A percentile compares a stretch with the other conserved stretches of the same genome.
Evolutionary conservation across 371 early-diverging fungal genomes (phyloP).

Genomic region (Rhizopus arrhizus): DNA sequence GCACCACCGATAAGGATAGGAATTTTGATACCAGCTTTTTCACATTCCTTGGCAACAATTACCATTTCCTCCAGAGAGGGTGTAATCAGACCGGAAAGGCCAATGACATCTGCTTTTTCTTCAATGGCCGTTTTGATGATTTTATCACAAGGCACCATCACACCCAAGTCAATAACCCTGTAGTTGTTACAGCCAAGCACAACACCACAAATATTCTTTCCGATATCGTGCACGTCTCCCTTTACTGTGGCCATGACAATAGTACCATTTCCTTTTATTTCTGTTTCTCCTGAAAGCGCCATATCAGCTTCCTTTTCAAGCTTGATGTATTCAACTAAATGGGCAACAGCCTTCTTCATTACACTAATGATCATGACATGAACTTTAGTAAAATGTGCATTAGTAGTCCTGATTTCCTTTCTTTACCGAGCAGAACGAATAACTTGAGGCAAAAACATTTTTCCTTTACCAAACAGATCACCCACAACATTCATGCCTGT

Average conservation of each 20-base stretch:
- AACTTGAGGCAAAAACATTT: constrained; percentile 97
- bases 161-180: constrained; percentile 89
- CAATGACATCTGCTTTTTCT: constrained; percentile 88
- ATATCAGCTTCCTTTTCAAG: constrained; percentile 75
- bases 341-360: constrained; percentile 94
- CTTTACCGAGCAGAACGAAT: constrained; percentile 85
- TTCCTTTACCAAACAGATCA: constrained; percentile 89
- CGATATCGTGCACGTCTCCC: constrained; percentile 89
- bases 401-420: background rate
- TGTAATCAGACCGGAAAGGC: constrained; percentile 90
- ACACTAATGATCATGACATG: constrained; percentile 37
- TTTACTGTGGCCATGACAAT: constrained; percentile 93
- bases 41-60: constrained; percentile 86
- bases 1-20: constrained; percentile 94
- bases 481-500: constrained; percentile 91
- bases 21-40: constrained; percentile 82
- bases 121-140: constrained; percentile 84
- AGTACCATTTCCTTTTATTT: constrained; percentile 65
- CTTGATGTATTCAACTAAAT: constrained; percentile 91
- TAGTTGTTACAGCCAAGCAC: constrained; percentile 96
- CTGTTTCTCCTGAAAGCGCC: constrained; percentile 45
- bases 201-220: constrained; percentile 92
- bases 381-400: background rate
- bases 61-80: constrained; percentile 96
- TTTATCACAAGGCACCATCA: constrained; percentile 90